Evolutionary conservation across 2,329 filamentous ascomycete species (phyloP).

Genomic region (Epichloe festucae): DNA sequence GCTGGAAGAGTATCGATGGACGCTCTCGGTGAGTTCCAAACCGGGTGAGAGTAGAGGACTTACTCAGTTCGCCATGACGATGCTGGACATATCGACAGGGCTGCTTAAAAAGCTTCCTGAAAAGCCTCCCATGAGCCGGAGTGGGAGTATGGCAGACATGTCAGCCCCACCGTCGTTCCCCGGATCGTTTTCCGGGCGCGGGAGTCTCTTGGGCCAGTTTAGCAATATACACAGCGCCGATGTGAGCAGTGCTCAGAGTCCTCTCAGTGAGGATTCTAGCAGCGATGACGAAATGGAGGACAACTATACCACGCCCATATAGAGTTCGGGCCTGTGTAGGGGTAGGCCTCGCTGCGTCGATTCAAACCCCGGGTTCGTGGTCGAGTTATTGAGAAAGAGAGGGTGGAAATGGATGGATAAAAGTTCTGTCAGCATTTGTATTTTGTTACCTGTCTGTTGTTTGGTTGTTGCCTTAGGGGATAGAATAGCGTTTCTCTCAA

Average conservation of each 20-base stretch:
- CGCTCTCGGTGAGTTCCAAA: conserved; percentile 72
- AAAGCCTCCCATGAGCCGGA: conserved; percentile 53
- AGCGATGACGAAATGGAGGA: conserved; percentile 43
- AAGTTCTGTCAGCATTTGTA: too few relatives aligned
- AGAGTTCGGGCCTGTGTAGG: not conserved
- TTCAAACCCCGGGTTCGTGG: not conserved
- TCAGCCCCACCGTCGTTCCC: conserved; percentile 14
- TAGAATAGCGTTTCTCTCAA: too few relatives aligned
- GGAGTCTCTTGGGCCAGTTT: conserved; percentile 26
- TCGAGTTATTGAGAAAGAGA: not conserved
- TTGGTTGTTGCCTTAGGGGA: too few relatives aligned
- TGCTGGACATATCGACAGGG: conserved; percentile 59
- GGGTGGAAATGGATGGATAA: too few relatives aligned
- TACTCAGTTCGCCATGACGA: conserved; percentile 63
- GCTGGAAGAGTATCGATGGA: conserved; percentile 87
- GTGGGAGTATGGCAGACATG: conserved; percentile 36
- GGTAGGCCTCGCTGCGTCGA: not conserved
- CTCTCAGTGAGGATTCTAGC: conserved; percentile 33
- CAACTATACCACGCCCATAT: conserved; percentile 13
- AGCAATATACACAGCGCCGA: conserved; percentile 34
- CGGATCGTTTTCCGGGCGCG: conserved; percentile 19
- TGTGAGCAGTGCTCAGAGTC: conserved; percentile 38
- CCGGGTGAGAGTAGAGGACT: conserved; percentile 45
- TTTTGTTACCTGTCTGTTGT: too few relatives aligned
- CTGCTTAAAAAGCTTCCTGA: conserved; percentile 57